These are phyloP conservation scores for Amauroascus verrucosus DNA, from an alignment of 2,329 filamentous ascomycete genomes.

Conservation along the genomic window DNA sequence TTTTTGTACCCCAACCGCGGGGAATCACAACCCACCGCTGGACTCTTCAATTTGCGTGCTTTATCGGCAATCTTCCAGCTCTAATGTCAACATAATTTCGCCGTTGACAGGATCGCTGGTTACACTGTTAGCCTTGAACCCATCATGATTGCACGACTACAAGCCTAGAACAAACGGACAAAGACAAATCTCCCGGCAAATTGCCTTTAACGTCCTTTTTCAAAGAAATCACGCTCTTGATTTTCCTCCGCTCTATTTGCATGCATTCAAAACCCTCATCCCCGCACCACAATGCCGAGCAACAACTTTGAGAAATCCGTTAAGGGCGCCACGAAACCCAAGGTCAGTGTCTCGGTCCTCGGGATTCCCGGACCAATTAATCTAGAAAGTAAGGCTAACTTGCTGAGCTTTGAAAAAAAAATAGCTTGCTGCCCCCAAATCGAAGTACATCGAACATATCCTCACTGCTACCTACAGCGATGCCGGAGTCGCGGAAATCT, in stretches of 20 bases:
- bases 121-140: neutral
- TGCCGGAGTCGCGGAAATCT: constrained; percentile 89
- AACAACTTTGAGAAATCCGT: constrained; percentile 97
- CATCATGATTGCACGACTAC: constrained; percentile 1
- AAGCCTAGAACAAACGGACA: constrained; percentile 2
- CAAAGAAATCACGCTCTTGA: neutral
- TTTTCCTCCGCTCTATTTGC: neutral
- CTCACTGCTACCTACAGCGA: constrained; percentile 90
- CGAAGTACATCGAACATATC: constrained; percentile 98
- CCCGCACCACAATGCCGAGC: constrained; percentile 37
- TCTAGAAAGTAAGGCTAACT: neutral
- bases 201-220: neutral
- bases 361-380: neutral
- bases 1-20: constrained; percentile 2
- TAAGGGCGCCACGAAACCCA: constrained; percentile 96
- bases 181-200: neutral
- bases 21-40: neutral
- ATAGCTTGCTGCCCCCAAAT: constrained; percentile 89
- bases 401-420: neutral
- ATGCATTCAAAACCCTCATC: neutral
- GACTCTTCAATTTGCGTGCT: neutral
- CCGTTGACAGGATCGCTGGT: no score
- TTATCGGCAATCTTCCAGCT: neutral
- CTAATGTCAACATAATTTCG: neutral
- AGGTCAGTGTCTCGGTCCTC: constrained; percentile 47